These are phyloP conservation scores for Lunularia cruciata DNA, from an alignment of 225 moss, liverwort and hornwort genomes.

Conservation along the genomic window DNA sequence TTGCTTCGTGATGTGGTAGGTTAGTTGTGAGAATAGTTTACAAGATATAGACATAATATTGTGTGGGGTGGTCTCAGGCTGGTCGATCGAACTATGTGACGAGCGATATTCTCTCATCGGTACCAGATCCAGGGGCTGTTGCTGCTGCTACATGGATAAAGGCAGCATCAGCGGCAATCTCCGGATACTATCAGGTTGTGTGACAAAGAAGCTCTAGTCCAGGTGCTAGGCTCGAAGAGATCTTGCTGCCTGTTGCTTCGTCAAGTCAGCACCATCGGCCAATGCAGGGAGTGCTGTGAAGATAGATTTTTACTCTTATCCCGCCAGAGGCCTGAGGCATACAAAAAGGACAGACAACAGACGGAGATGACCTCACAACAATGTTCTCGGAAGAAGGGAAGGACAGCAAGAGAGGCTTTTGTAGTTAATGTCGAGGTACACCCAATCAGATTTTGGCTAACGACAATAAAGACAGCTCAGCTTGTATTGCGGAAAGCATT, in stretches of 20 bases:
- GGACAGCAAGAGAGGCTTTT: constrained; percentile 11
- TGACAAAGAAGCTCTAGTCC: constrained; percentile 5
- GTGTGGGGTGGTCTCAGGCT: constrained; percentile 51
- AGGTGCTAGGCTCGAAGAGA: not conserved
- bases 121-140: constrained; percentile 93
- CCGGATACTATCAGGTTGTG: constrained; percentile 21
- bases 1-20: not conserved
- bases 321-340: constrained; percentile 13
- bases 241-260: not conserved
- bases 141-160: constrained; percentile 81
- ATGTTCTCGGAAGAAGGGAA: not conserved
- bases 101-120: constrained; percentile 60
- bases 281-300: not conserved
- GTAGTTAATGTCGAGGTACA: constrained; percentile 22
- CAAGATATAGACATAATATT: not conserved
- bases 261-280: not conserved
- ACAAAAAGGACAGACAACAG: constrained; percentile 6
- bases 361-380: constrained; percentile 11
- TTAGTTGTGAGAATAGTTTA: not conserved
- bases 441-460: constrained; percentile 22
- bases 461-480: constrained; percentile 25
- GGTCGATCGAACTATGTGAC: constrained; percentile 87
- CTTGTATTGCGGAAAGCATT: constrained; percentile 11
- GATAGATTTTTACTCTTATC: not conserved
- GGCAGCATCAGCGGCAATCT: constrained; percentile 58